These are phyloP conservation scores for Arthrobotrys entomopaga DNA, from an alignment of 2,329 filamentous ascomycete genomes.

Conservation along the genomic window DNA sequence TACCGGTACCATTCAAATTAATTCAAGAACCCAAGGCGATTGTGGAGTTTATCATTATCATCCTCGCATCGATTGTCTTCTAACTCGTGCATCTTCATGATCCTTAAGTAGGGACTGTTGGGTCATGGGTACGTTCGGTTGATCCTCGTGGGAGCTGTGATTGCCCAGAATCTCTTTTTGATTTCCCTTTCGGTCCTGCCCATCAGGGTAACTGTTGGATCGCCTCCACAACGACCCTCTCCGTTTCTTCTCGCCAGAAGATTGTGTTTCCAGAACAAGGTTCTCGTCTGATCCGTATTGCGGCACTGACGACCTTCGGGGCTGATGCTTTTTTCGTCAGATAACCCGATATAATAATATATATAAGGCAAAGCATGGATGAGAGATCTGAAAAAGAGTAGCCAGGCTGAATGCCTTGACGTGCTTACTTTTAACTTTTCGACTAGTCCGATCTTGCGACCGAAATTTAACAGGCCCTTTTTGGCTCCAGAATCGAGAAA, in stretches of 20 bases:
- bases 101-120: conserved; percentile 13
- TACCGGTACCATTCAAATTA: no score
- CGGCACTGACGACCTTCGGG: conserved; percentile 10
- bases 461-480: conserved; percentile 24
- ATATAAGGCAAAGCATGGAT: neutral
- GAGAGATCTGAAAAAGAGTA: neutral
- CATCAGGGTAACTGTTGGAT: conserved; percentile 25
- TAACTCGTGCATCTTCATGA: conserved; percentile 23
- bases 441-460: conserved; percentile 27
- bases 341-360: no score
- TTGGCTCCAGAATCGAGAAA: conserved; percentile 26
- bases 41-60: neutral
- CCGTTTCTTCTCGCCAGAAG: neutral
- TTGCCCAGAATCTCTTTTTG: neutral
- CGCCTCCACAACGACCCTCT: conserved; percentile 14
- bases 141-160: conserved; percentile 5
- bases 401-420: neutral
- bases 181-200: neutral
- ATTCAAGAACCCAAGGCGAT: neutral
- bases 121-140: conserved; percentile 16
- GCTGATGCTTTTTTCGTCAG: neutral
- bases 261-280: conserved; percentile 18
- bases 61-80: conserved; percentile 34
- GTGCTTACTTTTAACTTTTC: conserved; percentile 8
- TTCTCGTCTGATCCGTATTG: conserved; percentile 1